Evolutionary conservation across 495 filamentous ascomycete genomes (phyloP), one percentile per base, ranked within the genome.

Genomic region (Collariella sp.): DNA sequence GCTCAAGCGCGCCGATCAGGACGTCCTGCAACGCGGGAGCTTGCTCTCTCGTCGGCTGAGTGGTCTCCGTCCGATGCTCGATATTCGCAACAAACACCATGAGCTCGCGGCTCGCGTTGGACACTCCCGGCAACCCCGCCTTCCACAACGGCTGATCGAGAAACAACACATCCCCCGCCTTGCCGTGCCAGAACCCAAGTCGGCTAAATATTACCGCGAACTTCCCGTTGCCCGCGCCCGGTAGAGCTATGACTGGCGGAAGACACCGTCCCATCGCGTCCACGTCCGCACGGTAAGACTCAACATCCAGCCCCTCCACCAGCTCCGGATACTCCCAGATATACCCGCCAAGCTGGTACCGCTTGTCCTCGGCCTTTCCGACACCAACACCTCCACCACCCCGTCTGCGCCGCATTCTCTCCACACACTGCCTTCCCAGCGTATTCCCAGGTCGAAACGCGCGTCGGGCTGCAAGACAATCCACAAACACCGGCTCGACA

Each of bases 11-110:
- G 1, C 62, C 57, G 24, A 58, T 54, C 3, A 71, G 41, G 18
- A 55, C 33, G 7, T 59, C 60, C 46, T 68, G 65, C 12, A 72
- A 52, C 26, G 56, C 56, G 1, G 52, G 45, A 1, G 50, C 52
- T 31, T 63, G 54, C 5, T 58, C 46, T 11, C 52, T 45, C 10
- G 48, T 45, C 1, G 43, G 20, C 16, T 46, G 19, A 3, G 20
- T 13, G 2, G 16, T 15, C 7, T 24, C 19, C 4, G 5, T 20
- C 10, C 20, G 16, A 23, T 19, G 16, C 7, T 5, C 41, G 15
- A 13, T 13, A 18, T 13, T 24, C 41, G 2, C 9, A 23, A 10
- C 19, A 1, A 24, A 24, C 35, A 10, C 43, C 26, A 31, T 31
- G 13, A 19, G 15, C 50, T 0, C 12, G 19, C 20, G 12, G 29